phyloP scores from a whole-genome alignment of 129 eudicot genomes.

The Artemisia argyi region DNA sequence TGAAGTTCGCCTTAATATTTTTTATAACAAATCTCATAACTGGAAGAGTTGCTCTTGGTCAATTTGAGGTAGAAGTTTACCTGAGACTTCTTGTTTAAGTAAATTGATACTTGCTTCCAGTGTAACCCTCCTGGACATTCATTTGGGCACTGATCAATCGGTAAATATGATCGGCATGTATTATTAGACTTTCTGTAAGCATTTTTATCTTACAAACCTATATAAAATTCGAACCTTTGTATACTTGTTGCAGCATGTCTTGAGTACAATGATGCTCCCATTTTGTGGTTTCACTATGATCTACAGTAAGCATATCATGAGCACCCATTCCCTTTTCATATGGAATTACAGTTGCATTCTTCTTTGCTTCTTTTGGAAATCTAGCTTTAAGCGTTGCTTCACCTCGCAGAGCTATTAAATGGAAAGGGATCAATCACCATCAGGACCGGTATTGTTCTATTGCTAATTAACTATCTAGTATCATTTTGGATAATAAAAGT shows the following conservation, averaged over 20 bases:
- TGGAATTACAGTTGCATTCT: slow-evolving; percentile 76
- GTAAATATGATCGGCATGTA: not conserved
- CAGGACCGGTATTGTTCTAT: no score
- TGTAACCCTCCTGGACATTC: slow-evolving; percentile 49
- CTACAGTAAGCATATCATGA: not conserved
- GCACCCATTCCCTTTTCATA: slow-evolving; percentile 32
- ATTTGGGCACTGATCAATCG: not conserved
- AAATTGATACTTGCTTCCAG: slow-evolving; percentile 75
- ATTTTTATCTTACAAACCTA: not conserved
- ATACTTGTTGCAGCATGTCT: slow-evolving; percentile 68
- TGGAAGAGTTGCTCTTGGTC: no score
- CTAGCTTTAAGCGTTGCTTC: slow-evolving; percentile 76
- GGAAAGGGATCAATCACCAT: not conserved
- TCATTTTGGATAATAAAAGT: no score
- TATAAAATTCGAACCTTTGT: slow-evolving; percentile 47
- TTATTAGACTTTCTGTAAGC: not conserved
- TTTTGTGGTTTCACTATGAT: slow-evolving; percentile 39
- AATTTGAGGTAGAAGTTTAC: slow-evolving; percentile 25
- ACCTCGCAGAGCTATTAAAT: slow-evolving; percentile 67
- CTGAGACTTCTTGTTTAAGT: slow-evolving; percentile 68
- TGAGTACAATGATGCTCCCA: slow-evolving; percentile 63
- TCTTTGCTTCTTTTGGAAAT: slow-evolving; percentile 63
- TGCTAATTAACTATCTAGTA: no score
- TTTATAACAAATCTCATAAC: not conserved
- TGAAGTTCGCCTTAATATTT: not conserved